Evolutionary conservation across 2,329 filamentous ascomycete species (phyloP).

Genomic region (Arthrobotrys pseudoclavata): DNA sequence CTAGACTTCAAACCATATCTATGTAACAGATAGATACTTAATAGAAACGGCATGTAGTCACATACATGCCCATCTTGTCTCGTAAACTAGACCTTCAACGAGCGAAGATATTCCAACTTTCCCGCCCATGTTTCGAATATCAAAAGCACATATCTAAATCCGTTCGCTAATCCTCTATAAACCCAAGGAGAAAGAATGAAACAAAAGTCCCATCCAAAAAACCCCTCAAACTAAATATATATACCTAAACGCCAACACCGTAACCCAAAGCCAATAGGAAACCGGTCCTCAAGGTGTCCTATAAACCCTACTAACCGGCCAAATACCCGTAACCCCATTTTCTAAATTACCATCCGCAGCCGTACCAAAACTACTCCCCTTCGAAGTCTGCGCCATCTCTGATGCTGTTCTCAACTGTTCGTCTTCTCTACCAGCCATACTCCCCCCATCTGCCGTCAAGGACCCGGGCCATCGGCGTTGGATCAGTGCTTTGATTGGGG

Average conservation of each 20-base stretch:
- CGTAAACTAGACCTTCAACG: constrained; percentile 6
- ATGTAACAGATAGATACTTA: not conserved
- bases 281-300: not conserved
- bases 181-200: not conserved
- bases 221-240: not conserved
- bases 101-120: no score
- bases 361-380: constrained; percentile 28
- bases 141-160: not conserved
- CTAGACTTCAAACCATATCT: not conserved
- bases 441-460: constrained; percentile 14
- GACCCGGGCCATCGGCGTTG: constrained; percentile 40
- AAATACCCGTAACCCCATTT: not conserved
- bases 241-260: constrained; percentile 6
- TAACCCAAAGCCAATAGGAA: not conserved
- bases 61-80: not conserved
- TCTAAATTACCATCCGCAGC: constrained; percentile 17
- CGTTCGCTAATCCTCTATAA: not conserved
- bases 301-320: not conserved
- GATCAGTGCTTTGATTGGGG: constrained; percentile 44
- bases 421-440: constrained; percentile 36
- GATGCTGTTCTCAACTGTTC: constrained; percentile 39
- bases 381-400: constrained; percentile 25
- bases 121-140: not conserved
- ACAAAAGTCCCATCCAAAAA: not conserved
- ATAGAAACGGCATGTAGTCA: not conserved